Conservation (phyloP, 768 basidiomycete genomes). For the Tricholoma terreum region DNA sequence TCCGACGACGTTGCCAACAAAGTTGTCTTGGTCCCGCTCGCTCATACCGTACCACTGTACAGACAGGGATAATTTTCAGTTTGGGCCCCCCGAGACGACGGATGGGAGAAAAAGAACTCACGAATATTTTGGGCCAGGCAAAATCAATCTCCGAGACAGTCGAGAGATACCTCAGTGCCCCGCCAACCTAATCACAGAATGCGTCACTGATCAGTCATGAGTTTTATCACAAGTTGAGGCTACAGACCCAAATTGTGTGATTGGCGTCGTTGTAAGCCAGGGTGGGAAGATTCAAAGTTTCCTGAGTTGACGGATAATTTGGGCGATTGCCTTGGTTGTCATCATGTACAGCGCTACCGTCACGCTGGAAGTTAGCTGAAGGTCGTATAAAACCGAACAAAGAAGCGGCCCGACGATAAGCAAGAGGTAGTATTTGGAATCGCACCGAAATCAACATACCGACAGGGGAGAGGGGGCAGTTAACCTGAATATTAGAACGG, state of each 20-base stretch:
- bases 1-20: slow-evolving; percentile 36
- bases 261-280: slow-evolving; percentile 37
- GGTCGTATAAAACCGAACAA: background rate
- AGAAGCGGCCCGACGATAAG: background rate
- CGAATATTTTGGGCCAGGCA: slow-evolving; percentile 35
- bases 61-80: background rate
- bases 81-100: background rate
- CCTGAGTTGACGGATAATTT: slow-evolving; percentile 35
- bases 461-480: slow-evolving; percentile 36
- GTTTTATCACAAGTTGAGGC: background rate
- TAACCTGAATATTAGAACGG: slow-evolving; percentile 16
- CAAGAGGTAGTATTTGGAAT: background rate
- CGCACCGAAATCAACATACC: slow-evolving; percentile 21
- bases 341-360: slow-evolving; percentile 32
- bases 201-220: background rate
- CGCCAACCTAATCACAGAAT: slow-evolving; percentile 20
- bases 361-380: slow-evolving; percentile 38
- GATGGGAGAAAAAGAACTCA: slow-evolving; percentile 1
- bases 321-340: slow-evolving; percentile 38
- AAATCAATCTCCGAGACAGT: slow-evolving; percentile 36
- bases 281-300: slow-evolving; percentile 28
- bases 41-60: slow-evolving; percentile 32
- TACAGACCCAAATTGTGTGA: slow-evolving; percentile 33
- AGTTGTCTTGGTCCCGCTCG: slow-evolving; percentile 30
- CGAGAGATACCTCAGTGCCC: slow-evolving; percentile 35